These are phyloP conservation scores for Neolentinus lepideus DNA, from an alignment of 1,284 basidiomycete species.

Conservation along the genomic window DNA sequence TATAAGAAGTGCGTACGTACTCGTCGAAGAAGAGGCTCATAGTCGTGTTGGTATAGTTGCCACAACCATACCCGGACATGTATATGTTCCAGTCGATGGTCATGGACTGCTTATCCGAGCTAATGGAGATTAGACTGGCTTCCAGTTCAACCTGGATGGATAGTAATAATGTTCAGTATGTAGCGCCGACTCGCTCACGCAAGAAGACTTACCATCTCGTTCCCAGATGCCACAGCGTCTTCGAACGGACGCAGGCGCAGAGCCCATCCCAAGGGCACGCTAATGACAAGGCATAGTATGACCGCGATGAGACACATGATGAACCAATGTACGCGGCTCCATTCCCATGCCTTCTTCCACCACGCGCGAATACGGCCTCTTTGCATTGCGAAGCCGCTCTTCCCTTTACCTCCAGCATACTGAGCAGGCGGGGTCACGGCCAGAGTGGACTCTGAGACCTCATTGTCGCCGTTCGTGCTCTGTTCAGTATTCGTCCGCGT, in stretches of 20 bases:
- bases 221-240: conserved; percentile 6
- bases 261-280: conserved; percentile 13
- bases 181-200: background rate
- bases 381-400: too few relatives aligned
- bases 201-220: background rate
- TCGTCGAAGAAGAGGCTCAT: conserved; percentile 15
- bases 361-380: background rate
- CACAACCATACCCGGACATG: conserved; percentile 7
- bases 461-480: too few relatives aligned
- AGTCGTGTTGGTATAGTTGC: conserved; percentile 10
- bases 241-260: conserved; percentile 12
- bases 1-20: conserved; percentile 6
- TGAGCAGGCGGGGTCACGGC: too few relatives aligned
- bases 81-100: conserved; percentile 13
- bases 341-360: background rate
- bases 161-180: background rate
- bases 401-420: too few relatives aligned
- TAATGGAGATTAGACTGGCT: conserved; percentile 13
- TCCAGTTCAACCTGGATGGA: conserved; percentile 9
- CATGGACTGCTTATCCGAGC: conserved; percentile 12
- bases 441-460: too few relatives aligned
- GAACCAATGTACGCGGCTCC: background rate
- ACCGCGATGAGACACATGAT: background rate
- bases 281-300: conserved; percentile 2
- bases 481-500: too few relatives aligned